Evolutionary conservation across 2,329 filamentous ascomycete genomes (phyloP).

Genomic region (Neonectria coccinea): DNA sequence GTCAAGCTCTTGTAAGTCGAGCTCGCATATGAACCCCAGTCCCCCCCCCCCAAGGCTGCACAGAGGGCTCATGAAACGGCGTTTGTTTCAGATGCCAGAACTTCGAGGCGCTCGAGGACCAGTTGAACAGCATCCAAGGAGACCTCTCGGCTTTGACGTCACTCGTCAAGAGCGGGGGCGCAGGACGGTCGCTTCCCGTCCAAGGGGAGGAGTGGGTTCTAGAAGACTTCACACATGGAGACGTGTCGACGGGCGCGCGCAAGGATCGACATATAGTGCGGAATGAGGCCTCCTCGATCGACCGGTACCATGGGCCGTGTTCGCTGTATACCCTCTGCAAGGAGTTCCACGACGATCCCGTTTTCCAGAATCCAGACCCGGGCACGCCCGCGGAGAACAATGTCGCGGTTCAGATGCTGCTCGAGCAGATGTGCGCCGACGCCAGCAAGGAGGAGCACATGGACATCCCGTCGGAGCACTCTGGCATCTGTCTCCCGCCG

Average conservation of each 20-base stretch:
- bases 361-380: slow-evolving; percentile 24
- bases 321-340: slow-evolving; percentile 44
- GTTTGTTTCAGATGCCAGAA: slow-evolving; percentile 44
- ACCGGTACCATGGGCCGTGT: slow-evolving; percentile 43
- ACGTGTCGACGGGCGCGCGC: slow-evolving; percentile 9
- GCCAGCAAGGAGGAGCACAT: slow-evolving; percentile 38
- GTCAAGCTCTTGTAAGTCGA: slow-evolving; percentile 46
- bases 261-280: slow-evolving; percentile 39
- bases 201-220: slow-evolving; percentile 25
- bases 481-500: slow-evolving; percentile 37
- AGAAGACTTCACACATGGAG: slow-evolving; percentile 15
- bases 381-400: slow-evolving; percentile 11
- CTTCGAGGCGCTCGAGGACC: slow-evolving; percentile 45
- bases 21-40: slow-evolving; percentile 14
- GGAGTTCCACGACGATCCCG: slow-evolving; percentile 39
- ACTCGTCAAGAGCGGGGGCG: slow-evolving; percentile 38
- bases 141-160: slow-evolving; percentile 45
- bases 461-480: slow-evolving; percentile 36
- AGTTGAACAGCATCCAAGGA: slow-evolving; percentile 43
- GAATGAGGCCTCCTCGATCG: slow-evolving; percentile 33
- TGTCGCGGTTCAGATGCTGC: slow-evolving; percentile 23
- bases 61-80: slow-evolving; percentile 33
- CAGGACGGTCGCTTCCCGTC: slow-evolving; percentile 22
- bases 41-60: slow-evolving; percentile 14
- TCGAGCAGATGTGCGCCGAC: slow-evolving; percentile 41